These are phyloP conservation scores for Quercus alba DNA, from an alignment of 306 rosid genomes.

Conservation along the genomic window DNA sequence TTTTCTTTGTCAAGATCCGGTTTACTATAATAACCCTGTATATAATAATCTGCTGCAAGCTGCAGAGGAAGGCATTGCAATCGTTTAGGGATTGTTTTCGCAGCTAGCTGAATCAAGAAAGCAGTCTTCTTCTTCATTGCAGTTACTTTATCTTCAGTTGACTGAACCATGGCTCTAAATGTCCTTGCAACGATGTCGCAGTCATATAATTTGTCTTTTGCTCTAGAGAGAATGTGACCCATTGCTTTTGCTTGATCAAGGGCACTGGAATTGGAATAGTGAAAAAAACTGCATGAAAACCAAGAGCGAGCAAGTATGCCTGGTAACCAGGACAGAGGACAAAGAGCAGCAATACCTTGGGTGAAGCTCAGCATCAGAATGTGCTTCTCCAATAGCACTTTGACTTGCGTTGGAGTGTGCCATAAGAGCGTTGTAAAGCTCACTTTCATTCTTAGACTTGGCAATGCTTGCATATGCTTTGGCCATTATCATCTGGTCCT, in stretches of 20 bases:
- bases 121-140: slow-evolving; percentile 75
- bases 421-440: slow-evolving; percentile 58
- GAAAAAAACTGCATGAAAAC: too few species aligned
- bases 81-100: slow-evolving; percentile 84
- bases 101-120: slow-evolving; percentile 89
- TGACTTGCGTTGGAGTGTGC: slow-evolving; percentile 61
- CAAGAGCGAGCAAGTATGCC: too few species aligned
- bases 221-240: too few species aligned
- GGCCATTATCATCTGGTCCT: slow-evolving; percentile 96
- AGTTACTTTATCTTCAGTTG: slow-evolving; percentile 73
- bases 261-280: too few species aligned
- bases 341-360: too few species aligned
- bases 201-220: slow-evolving; percentile 84
- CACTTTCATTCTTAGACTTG: slow-evolving; percentile 63
- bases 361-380: too few species aligned
- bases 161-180: slow-evolving; percentile 86
- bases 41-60: slow-evolving; percentile 78
- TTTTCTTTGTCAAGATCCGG: slow-evolving; percentile 48
- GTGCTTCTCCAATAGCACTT: too few species aligned
- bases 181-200: slow-evolving; percentile 67
- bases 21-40: slow-evolving; percentile 61
- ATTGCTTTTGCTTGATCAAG: too few species aligned
- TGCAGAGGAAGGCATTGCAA: slow-evolving; percentile 89
- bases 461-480: slow-evolving; percentile 82
- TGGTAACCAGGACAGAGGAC: too few species aligned